Evolutionary conservation across 2,329 filamentous ascomycete species (phyloP).

Genomic region (Aspergillus aculeatus): DNA sequence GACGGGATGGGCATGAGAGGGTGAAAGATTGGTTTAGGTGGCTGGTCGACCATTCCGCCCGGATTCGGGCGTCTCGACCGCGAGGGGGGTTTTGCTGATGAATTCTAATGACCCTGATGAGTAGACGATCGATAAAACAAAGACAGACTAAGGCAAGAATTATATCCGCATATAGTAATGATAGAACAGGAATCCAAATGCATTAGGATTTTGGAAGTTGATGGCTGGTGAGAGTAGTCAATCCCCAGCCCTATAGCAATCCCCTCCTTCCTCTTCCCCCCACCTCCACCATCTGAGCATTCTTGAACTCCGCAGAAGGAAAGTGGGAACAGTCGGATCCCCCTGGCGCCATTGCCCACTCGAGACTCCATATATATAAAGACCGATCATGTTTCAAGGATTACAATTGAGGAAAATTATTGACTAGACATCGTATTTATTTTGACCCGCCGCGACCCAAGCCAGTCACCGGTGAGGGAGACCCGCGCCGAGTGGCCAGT

Average conservation of each 20-base stretch:
- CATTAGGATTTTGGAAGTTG: background rate
- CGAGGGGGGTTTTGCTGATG: background rate
- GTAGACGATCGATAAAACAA: background rate
- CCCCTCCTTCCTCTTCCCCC: background rate
- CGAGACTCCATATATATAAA: background rate
- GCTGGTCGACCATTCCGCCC: background rate
- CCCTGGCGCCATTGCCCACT: background rate
- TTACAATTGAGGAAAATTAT: no score
- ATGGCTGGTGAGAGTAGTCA: background rate
- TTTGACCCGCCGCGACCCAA: background rate
- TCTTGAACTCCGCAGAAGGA: background rate
- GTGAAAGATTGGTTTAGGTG: conserved; percentile 5
- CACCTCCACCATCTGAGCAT: background rate
- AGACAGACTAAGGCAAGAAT: background rate
- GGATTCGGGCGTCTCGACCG: background rate
- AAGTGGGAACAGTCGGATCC: background rate
- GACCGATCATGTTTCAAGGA: background rate
- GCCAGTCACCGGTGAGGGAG: background rate
- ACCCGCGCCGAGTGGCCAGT: background rate
- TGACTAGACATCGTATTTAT: background rate
- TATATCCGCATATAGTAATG: background rate
- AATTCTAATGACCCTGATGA: conserved; percentile 7
- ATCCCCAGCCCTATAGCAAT: background rate
- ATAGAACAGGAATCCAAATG: background rate
- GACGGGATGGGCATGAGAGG: background rate